Evolutionary conservation across 2,329 filamentous ascomycete genomes (phyloP), one percentile per base, ranked within the genome.

Genomic region (Fusarium sp.): DNA sequence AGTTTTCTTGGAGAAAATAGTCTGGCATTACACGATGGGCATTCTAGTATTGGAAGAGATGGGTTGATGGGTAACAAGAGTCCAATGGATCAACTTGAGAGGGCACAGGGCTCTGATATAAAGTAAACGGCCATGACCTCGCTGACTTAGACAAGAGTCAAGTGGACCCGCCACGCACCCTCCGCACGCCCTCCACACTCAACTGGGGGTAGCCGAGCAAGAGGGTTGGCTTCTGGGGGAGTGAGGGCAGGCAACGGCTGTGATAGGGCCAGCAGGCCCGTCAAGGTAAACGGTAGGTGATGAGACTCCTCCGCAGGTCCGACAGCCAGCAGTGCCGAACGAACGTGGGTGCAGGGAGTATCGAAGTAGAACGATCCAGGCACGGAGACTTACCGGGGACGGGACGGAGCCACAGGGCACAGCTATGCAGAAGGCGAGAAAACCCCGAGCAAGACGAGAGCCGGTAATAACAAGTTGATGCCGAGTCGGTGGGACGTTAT

Each of bases 1-100:
- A 97, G 84, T 97, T 93, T 88, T 97, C 93, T 88, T 97, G 92
- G 67, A 94, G 87, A 84, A 88, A 97, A 84, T 94, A 96, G 79
- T 88, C 84, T 87, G 93, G 93, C 94, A 97, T 97, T 86, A 88
- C 87, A 88, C 84, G 85, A 76, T 65, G 63, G 48, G 62, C 41
- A 72, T 69, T 71, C 31, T 64, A 45, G 37, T 67, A 57, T 48
- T 52, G 52, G 62, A 63, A 48, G 58, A 43, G 60, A 69, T 68
- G 48, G 37, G 52, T 62, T 54, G 70, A 73, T 66, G 57, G 62
- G 60, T 29, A 64, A 41, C 29, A 59, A 61, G 48, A 60, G 54
- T 43, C 69, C 58, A 64, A 66, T 57, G 31, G 37, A 62, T 20
- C 20, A 64, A 54, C 43, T 64, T 27, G 43, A 72, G 69, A 76